Evolutionary conservation across 73 alveolate species (phyloP), one percentile per base, ranked within the genome.

Genomic region (Paramecium biaurelia): DNA sequence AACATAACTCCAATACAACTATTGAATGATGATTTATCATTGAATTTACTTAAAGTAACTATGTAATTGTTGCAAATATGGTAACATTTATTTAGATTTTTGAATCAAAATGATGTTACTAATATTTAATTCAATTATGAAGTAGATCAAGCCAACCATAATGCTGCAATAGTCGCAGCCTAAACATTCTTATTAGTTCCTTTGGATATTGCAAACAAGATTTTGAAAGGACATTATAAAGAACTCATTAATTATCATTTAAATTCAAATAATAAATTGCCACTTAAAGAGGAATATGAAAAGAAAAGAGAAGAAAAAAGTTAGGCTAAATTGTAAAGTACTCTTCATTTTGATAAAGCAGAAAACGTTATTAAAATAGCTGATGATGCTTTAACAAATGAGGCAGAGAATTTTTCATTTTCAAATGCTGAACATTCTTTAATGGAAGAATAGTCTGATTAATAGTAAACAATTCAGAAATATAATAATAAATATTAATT

Each of bases 391-490:
- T 18, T 72, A 30, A 72, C 86, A 14, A 72, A 72, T 72, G 86
- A 72, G 7, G 58, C 56, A 15, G 86, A 72, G 34, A 72, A 72
- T 35, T 72, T 72, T 35, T 72, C 86, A 30, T 72, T 72, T 72
- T 72, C 86, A 37, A 72, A 72, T 72, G 86, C 86, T 72, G 86
- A 72, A 18, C 86, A 72, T 37, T 72, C 86, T 1, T 9, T 72
- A 30, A 72, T 28, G 38, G 86, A 72, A 35, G 86, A 72, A 34
- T 35, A 35, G 20, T 72, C 86, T 14, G 86, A 72, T 20, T 72
- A 72, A 12, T 37, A 72, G 14, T 35, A 72, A 72, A 72, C 86
- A 4, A 28, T 72, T 28, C 45, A 72, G 35, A 72, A 72, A 35
- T 72, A 34, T 5, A 72, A 72, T 20, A 8, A 38, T 26, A 30